These are phyloP conservation scores for Tetradesmus obliquus DNA, from an alignment of 139 green algal genomes.

Conservation along the genomic window DNA sequence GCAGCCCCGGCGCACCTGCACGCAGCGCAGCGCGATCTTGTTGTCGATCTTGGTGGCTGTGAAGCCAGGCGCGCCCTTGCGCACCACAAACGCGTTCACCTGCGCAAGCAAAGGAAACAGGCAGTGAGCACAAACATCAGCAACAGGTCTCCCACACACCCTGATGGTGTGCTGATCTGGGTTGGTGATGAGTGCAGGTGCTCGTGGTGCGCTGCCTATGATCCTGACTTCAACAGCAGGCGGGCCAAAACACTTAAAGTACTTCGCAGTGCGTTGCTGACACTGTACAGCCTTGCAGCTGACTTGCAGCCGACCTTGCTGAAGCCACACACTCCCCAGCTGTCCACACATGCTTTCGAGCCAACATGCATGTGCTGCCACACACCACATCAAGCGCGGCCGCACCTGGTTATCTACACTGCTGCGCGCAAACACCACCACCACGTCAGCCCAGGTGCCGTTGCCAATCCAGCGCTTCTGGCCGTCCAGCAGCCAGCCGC, in stretches of 20 bases:
- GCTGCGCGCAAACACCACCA: constrained; percentile 89
- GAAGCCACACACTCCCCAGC: too few species aligned
- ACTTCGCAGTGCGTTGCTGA: too few species aligned
- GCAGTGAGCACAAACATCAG: neutral
- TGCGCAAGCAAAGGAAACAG: constrained; percentile 34
- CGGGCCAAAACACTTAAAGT: too few species aligned
- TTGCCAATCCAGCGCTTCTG: constrained; percentile 98
- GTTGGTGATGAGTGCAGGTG: neutral
- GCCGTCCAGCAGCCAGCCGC: constrained; percentile 91
- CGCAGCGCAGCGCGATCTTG: constrained; percentile 92
- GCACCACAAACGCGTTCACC: constrained; percentile 94
- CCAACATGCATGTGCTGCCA: neutral
- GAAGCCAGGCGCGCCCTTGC: constrained; percentile 88
- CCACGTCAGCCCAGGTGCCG: constrained; percentile 90
- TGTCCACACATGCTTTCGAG: too few species aligned
- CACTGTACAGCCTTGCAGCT: too few species aligned
- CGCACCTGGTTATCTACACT: constrained; percentile 66
- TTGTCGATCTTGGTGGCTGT: constrained; percentile 91
- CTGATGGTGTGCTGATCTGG: neutral
- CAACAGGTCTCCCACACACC: neutral
- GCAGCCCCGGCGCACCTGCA: constrained; percentile 38
- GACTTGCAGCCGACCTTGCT: too few species aligned
- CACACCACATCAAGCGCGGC: neutral
- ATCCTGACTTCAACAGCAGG: too few species aligned
- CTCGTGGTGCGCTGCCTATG: too few species aligned